These are phyloP conservation scores for Monilinia fructigena DNA, from an alignment of 2,329 filamentous ascomycete genomes.

Conservation along the genomic window DNA sequence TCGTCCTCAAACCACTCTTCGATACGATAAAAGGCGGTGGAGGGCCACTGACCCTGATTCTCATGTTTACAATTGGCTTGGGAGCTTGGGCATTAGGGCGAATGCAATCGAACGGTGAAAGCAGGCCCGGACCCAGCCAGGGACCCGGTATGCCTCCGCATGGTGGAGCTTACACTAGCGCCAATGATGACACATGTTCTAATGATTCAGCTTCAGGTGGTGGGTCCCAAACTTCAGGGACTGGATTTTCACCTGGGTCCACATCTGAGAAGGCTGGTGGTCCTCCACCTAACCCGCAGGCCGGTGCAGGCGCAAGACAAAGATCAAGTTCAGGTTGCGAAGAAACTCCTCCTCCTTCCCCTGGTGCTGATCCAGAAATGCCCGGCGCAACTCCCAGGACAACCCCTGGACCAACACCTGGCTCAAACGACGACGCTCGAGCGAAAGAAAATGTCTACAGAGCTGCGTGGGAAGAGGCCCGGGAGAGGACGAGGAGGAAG, in stretches of 20 bases:
- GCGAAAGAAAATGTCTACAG: conserved; percentile 41
- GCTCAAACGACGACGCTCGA: conserved; percentile 26
- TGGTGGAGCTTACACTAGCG: conserved; percentile 27
- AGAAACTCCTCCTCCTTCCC: conserved; percentile 22
- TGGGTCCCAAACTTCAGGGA: conserved; percentile 21
- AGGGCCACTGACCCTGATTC: conserved; percentile 68
- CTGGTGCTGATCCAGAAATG: conserved; percentile 24
- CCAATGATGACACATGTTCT: conserved; percentile 32
- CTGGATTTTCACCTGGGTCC: conserved; percentile 19
- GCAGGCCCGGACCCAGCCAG: conserved; percentile 37
- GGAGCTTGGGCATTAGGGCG: conserved; percentile 76
- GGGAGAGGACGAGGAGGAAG: conserved; percentile 65
- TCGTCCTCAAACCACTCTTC: conserved; percentile 70
- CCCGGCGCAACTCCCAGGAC: conserved; percentile 16
- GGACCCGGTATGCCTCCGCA: conserved; percentile 27
- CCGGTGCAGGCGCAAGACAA: conserved; percentile 22
- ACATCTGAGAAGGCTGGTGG: conserved; percentile 22
- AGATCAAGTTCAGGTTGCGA: conserved; percentile 16
- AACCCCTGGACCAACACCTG: conserved; percentile 18
- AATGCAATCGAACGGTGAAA: conserved; percentile 52
- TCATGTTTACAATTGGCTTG: conserved; percentile 71
- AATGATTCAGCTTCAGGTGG: conserved; percentile 32
- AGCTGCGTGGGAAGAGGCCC: conserved; percentile 65
- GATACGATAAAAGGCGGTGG: conserved; percentile 68
- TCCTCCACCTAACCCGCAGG: conserved; percentile 27